These are phyloP conservation scores for Scheffersomyces illinoinensis DNA, from an alignment of 1,139 yeast species.

Conservation along the genomic window DNA sequence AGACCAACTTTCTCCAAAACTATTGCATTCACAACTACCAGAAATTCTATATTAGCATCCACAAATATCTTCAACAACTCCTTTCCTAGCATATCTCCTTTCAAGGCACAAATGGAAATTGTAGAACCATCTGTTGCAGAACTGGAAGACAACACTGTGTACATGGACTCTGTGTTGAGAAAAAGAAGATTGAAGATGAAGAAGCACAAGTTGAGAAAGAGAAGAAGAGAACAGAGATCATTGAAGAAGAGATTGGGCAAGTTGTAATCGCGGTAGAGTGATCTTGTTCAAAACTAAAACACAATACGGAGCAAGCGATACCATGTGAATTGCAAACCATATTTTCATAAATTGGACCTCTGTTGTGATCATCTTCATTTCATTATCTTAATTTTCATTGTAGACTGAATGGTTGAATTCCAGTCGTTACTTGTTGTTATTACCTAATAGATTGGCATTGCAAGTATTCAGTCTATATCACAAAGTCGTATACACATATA, in stretches of 20 bases:
- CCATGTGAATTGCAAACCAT: too few species aligned
- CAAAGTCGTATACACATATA: neutral
- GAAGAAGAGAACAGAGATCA: constrained; percentile 66
- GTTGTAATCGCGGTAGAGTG: constrained; percentile 8
- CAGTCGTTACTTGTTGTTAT: neutral
- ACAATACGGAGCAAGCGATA: neutral
- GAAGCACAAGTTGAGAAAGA: constrained; percentile 70
- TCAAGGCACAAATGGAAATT: neutral
- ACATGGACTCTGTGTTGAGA: constrained; percentile 63
- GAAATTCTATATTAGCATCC: neutral
- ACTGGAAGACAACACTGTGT: constrained; percentile 25
- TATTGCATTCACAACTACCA: neutral
- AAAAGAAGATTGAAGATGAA: constrained; percentile 73
- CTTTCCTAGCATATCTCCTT: neutral
- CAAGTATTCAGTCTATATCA: neutral
- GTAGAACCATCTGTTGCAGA: constrained; percentile 1
- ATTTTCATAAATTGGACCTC: neutral
- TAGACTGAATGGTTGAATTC: neutral
- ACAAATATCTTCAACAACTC: neutral
- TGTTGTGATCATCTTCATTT: neutral
- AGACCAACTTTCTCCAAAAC: neutral
- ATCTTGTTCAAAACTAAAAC: neutral
- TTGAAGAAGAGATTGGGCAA: constrained; percentile 60
- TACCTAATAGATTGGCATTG: neutral
- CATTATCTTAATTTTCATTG: neutral